Conservation (phyloP, 805 yeast species). For the Lipomyces mesembrius region DNA sequence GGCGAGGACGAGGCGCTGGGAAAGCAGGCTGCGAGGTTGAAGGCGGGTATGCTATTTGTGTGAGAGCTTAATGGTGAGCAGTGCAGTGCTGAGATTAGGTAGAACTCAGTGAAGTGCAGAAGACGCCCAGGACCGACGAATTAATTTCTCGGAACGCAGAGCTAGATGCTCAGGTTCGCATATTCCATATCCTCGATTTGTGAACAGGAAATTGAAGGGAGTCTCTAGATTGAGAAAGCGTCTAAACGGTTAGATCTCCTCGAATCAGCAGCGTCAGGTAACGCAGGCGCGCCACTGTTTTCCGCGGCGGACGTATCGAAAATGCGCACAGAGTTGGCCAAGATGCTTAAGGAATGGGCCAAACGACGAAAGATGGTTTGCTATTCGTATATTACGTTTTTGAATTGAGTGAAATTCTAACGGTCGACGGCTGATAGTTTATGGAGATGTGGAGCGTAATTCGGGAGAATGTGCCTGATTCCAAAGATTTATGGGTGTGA, state of each 20-base stretch:
- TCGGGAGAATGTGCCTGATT: slow-evolving; percentile 16
- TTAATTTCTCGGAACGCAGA: slow-evolving; percentile 12
- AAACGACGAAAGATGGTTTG: slow-evolving; percentile 29
- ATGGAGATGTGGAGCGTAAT: slow-evolving; percentile 20
- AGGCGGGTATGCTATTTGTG: neutral
- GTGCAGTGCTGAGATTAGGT: neutral
- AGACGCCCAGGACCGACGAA: slow-evolving; percentile 8
- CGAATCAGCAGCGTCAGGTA: neutral
- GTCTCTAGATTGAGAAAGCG: slow-evolving; percentile 2
- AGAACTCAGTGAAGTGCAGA: slow-evolving; percentile 22
- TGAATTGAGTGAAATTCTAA: neutral
- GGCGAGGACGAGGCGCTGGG: slow-evolving; percentile 13
- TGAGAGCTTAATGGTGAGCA: neutral
- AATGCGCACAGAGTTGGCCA: slow-evolving; percentile 14
- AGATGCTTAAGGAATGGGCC: slow-evolving; percentile 24
- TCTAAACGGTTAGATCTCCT: slow-evolving; percentile 11
- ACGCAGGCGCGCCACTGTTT: slow-evolving; percentile 4
- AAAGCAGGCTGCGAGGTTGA: slow-evolving; percentile 8
- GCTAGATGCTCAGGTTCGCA: slow-evolving; percentile 11
- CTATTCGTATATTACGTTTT: neutral
- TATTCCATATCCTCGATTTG: neutral
- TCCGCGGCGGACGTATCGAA: slow-evolving; percentile 2
- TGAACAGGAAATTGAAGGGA: neutral
- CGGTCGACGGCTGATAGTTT: slow-evolving; percentile 11
- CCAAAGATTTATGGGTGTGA: slow-evolving; percentile 23